Percentiles rank a stretch among this genome's conserved stretches.
Conservation (phyloP, 2,329 filamentous ascomycete genomes). For the Cylindrodendrum hubeiense region DNA sequence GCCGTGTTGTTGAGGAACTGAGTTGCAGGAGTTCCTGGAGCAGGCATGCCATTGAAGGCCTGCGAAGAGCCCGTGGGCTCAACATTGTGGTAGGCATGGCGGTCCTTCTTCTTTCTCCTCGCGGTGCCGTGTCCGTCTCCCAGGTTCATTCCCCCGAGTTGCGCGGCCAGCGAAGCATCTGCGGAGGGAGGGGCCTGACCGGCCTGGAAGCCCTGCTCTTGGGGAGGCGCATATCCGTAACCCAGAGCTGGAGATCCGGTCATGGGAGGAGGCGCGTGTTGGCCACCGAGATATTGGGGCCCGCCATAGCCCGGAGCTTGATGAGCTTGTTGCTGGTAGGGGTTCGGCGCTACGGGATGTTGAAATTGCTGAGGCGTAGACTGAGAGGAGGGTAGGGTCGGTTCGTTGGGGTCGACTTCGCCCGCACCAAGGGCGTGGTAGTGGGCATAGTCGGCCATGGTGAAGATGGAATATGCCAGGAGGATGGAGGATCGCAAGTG, state of each 20-base stretch:
- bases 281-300: constrained; percentile 55
- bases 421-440: constrained; percentile 70
- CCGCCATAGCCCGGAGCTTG: constrained; percentile 52
- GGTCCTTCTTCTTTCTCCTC: constrained; percentile 90
- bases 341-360: constrained; percentile 64
- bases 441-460: constrained; percentile 68
- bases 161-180: constrained; percentile 70
- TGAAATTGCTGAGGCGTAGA: constrained; percentile 68
- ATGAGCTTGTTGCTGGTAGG: constrained; percentile 61
- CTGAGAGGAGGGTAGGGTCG: constrained; percentile 61
- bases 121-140: constrained; percentile 62
- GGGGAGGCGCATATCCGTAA: constrained; percentile 46
- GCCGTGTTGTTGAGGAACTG: constrained; percentile 55
- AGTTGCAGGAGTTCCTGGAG: constrained; percentile 62
- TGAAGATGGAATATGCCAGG: constrained; percentile 30
- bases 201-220: constrained; percentile 40
- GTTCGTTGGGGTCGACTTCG: constrained; percentile 68
- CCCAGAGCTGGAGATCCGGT: constrained; percentile 42
- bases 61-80: constrained; percentile 78
- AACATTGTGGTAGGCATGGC: constrained; percentile 91
- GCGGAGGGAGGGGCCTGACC: constrained; percentile 50
- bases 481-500: constrained; percentile 35
- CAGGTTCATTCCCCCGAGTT: constrained; percentile 84
- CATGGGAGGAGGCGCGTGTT: constrained; percentile 45
- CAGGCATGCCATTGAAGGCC: constrained; percentile 76